Evolutionary conservation across 371 early-diverging fungal genomes (phyloP).

Genomic region (Nematocida ausubeli): DNA sequence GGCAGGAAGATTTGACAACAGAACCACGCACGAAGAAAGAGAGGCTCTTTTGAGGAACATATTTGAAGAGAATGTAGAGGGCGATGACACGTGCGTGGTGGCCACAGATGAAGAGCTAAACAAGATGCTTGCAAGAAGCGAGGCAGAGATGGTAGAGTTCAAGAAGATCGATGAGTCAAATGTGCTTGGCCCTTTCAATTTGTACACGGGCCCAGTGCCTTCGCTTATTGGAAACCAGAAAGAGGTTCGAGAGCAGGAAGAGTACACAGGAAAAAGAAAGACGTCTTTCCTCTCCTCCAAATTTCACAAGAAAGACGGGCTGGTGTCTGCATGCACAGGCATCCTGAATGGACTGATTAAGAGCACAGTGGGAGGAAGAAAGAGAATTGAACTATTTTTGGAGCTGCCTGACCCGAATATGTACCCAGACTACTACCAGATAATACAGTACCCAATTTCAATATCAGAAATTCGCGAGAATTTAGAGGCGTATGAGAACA

Average conservation of each 20-base stretch:
- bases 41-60: constrained; percentile 49
- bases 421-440: constrained; percentile 77
- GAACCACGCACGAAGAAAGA: constrained; percentile 54
- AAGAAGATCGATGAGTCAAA: constrained; percentile 25
- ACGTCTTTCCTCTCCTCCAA: neutral
- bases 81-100: constrained; percentile 9
- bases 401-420: constrained; percentile 41
- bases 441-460: constrained; percentile 78
- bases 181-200: constrained; percentile 2
- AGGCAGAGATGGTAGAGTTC: constrained; percentile 29
- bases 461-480: constrained; percentile 57
- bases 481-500: constrained; percentile 49
- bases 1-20: constrained; percentile 52
- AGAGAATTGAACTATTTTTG: constrained; percentile 29
- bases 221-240: constrained; percentile 12
- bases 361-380: constrained; percentile 29
- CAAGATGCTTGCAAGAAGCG: constrained; percentile 39
- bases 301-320: neutral
- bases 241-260: neutral
- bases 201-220: constrained; percentile 39
- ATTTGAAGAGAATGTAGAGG: constrained; percentile 33
- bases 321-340: neutral
- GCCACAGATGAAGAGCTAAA: constrained; percentile 38
- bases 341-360: constrained; percentile 1
- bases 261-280: constrained; percentile 23